A percentile compares a stretch with the other conserved stretches of the same genome.
Evolutionary conservation across 2,329 filamentous ascomycete species (phyloP).

Genomic region (Orbilia brochopaga): DNA sequence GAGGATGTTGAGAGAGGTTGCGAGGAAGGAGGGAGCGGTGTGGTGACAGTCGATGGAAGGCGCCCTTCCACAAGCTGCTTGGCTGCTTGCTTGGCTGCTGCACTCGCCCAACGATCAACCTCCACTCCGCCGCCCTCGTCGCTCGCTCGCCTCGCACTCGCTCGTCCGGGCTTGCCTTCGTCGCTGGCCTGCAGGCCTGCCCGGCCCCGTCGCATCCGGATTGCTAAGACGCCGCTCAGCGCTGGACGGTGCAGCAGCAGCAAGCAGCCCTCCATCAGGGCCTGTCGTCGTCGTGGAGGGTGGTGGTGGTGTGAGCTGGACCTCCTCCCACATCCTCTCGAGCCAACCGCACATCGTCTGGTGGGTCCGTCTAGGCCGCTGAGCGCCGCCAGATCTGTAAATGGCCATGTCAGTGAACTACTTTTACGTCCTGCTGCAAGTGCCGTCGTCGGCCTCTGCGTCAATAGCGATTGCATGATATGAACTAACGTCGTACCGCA

Average conservation of each 20-base stretch:
- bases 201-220: conserved; percentile 50
- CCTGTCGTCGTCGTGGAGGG: conserved; percentile 5
- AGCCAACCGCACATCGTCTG: neutral
- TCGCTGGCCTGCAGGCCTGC: conserved; percentile 13
- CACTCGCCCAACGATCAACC: conserved; percentile 1
- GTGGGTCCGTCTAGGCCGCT: neutral
- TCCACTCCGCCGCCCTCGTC: neutral
- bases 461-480: conserved; percentile 1
- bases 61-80: neutral
- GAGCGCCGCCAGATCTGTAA: conserved; percentile 4
- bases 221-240: conserved; percentile 20
- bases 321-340: neutral
- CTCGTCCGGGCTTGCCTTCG: conserved; percentile 21
- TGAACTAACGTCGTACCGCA: conserved; percentile 17
- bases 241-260: neutral
- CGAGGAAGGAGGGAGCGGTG: neutral
- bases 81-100: conserved; percentile 1
- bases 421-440: neutral
- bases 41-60: neutral
- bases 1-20: neutral
- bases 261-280: too few relatives aligned
- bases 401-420: neutral
- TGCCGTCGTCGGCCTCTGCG: conserved; percentile 1
- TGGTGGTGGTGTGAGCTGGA: conserved; percentile 22
- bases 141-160: neutral